phyloP scores from a whole-genome alignment of 2,329 filamentous ascomycete species.

The Fusarium napiforme region DNA sequence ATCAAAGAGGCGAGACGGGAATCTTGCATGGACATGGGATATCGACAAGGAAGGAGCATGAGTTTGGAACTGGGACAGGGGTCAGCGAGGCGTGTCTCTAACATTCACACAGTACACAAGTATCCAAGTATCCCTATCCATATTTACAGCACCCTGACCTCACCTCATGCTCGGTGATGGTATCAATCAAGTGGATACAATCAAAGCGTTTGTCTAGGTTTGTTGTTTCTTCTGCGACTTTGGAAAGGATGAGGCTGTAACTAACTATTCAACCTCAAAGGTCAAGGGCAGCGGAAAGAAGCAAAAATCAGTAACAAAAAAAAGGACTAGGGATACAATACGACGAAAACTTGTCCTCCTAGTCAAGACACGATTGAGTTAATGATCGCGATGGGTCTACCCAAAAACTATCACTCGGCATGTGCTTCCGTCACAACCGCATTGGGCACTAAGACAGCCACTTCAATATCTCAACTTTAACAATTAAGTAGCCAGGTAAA shows the following conservation, averaged over 20 bases:
- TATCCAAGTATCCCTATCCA: neutral
- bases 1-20: conserved; percentile 31
- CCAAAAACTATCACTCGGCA: neutral
- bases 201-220: conserved; percentile 22
- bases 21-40: conserved; percentile 35
- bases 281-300: neutral
- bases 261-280: neutral
- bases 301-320: neutral
- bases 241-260: conserved; percentile 10
- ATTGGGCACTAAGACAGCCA: neutral
- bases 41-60: conserved; percentile 13
- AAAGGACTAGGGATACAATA: conserved; percentile 9
- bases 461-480: neutral
- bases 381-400: neutral
- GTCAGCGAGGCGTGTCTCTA: conserved; percentile 7
- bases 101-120: neutral
- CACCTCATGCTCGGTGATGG: conserved; percentile 1
- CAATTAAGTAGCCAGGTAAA: neutral
- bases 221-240: conserved; percentile 10
- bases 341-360: neutral
- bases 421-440: neutral
- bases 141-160: neutral
- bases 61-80: neutral
- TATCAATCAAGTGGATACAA: conserved; percentile 23
- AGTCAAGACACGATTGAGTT: conserved; percentile 6